Evolutionary conservation across 768 basidiomycete genomes (phyloP).

Genomic region (Hygrocybe punicea): DNA sequence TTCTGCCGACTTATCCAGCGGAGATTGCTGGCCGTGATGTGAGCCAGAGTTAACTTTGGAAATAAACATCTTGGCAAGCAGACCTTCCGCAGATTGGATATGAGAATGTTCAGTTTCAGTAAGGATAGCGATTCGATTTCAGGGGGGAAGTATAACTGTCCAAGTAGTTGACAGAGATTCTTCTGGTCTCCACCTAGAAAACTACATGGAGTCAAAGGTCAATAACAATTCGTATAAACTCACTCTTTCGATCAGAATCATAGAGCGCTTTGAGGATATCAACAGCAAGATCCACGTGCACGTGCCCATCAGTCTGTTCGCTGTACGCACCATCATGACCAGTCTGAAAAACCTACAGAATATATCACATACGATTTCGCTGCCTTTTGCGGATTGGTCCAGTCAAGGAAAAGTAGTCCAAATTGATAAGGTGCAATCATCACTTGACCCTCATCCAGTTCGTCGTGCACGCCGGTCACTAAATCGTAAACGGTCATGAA

Average conservation of each 20-base stretch:
- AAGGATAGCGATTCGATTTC: slow-evolving; percentile 38
- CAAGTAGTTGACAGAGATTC: slow-evolving; percentile 58
- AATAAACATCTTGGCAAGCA: background rate
- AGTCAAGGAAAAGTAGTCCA: slow-evolving; percentile 77
- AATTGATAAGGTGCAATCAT: slow-evolving; percentile 78
- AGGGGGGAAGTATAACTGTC: slow-evolving; percentile 52
- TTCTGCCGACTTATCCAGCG: slow-evolving; percentile 54
- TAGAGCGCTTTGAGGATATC: slow-evolving; percentile 52
- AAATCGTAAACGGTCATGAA: slow-evolving; percentile 67
- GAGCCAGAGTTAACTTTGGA: slow-evolving; percentile 4
- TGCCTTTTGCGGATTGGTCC: slow-evolving; percentile 81
- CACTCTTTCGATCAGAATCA: slow-evolving; percentile 47
- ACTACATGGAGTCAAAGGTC: background rate
- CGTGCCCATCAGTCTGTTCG: slow-evolving; percentile 20
- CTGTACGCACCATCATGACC: background rate
- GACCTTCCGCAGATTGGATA: slow-evolving; percentile 53
- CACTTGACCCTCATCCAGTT: slow-evolving; percentile 67
- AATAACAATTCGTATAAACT: background rate
- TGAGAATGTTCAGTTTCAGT: slow-evolving; percentile 46
- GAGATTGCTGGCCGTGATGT: slow-evolving; percentile 46
- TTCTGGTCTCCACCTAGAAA: slow-evolving; percentile 58
- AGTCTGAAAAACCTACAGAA: slow-evolving; percentile 8
- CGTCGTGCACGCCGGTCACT: slow-evolving; percentile 53
- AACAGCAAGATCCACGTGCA: slow-evolving; percentile 58
- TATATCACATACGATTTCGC: slow-evolving; percentile 39